These are phyloP conservation scores for Pseudogymnoascus sp. DNA, from an alignment of 2,329 filamentous ascomycete genomes.

Conservation along the genomic window DNA sequence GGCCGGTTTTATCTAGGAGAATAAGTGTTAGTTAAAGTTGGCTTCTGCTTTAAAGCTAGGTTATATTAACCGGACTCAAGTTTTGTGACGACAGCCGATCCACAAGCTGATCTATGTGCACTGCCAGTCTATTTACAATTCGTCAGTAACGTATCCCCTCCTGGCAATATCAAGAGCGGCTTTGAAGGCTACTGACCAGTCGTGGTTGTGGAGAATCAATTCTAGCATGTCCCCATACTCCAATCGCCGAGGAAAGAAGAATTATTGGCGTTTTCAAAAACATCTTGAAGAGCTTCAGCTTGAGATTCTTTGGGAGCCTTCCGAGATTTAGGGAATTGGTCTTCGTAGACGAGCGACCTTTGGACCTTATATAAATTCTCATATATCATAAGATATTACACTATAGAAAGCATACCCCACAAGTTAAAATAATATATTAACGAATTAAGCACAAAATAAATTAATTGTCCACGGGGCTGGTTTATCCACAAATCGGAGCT, in stretches of 20 bases:
- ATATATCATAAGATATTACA: neutral
- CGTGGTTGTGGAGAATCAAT: neutral
- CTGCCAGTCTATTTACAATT: neutral
- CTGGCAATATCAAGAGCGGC: neutral
- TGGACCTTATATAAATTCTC: neutral
- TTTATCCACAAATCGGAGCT: slow-evolving; percentile 2
- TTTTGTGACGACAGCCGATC: neutral
- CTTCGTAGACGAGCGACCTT: neutral
- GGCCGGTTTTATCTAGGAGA: neutral
- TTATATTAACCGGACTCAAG: neutral
- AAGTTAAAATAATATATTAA: neutral
- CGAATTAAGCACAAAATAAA: neutral
- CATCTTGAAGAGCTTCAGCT: neutral
- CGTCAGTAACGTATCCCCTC: neutral
- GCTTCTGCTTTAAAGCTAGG: neutral
- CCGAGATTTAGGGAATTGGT: neutral
- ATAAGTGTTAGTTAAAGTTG: neutral
- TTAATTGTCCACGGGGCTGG: neutral
- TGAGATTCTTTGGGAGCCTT: neutral
- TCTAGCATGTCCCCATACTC: neutral
- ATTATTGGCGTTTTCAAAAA: neutral
- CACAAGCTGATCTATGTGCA: neutral
- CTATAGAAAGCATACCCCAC: neutral
- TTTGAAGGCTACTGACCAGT: neutral
- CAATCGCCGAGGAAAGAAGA: neutral